Conservation (phyloP, 768 basidiomycete genomes). For the Cystobasidium onofrii region DNA sequence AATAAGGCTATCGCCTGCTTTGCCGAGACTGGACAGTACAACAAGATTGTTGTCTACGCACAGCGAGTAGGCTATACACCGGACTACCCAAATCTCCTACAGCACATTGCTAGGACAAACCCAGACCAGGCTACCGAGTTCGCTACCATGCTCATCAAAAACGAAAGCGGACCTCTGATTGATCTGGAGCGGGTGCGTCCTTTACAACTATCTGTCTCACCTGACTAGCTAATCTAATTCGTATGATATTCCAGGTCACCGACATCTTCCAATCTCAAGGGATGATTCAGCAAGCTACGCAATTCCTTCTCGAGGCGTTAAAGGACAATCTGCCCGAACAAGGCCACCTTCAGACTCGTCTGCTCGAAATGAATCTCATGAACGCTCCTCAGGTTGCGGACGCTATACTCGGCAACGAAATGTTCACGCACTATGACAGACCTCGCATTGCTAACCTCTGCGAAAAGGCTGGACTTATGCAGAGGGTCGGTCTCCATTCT, state of each 20-base stretch:
- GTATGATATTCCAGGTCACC: constrained; percentile 53
- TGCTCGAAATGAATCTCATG: constrained; percentile 94
- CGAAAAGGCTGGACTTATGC: constrained; percentile 92
- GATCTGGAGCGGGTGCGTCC: constrained; percentile 74
- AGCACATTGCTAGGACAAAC: constrained; percentile 91
- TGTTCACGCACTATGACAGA: constrained; percentile 94
- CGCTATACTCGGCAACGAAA: constrained; percentile 95
- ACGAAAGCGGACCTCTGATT: constrained; percentile 82
- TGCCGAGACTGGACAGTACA: constrained; percentile 94
- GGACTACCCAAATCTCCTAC: constrained; percentile 82
- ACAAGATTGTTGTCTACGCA: constrained; percentile 93
- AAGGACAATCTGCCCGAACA: constrained; percentile 99
- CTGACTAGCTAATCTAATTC: constrained; percentile 45
- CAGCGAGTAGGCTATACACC: constrained; percentile 93
- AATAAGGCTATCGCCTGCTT: constrained; percentile 95
- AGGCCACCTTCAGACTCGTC: constrained; percentile 85
- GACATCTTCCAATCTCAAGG: constrained; percentile 99
- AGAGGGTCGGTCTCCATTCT: constrained; percentile 58
- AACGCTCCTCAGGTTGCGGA: constrained; percentile 98
- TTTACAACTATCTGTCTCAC: constrained; percentile 6
- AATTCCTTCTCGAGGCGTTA: constrained; percentile 90
- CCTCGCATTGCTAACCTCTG: constrained; percentile 95
- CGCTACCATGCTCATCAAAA: constrained; percentile 85
- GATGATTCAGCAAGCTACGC: constrained; percentile 98
- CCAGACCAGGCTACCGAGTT: constrained; percentile 98